phyloP scores from a whole-genome alignment of 225 moss, liverwort and hornwort genomes.

The Neckera pumila region DNA sequence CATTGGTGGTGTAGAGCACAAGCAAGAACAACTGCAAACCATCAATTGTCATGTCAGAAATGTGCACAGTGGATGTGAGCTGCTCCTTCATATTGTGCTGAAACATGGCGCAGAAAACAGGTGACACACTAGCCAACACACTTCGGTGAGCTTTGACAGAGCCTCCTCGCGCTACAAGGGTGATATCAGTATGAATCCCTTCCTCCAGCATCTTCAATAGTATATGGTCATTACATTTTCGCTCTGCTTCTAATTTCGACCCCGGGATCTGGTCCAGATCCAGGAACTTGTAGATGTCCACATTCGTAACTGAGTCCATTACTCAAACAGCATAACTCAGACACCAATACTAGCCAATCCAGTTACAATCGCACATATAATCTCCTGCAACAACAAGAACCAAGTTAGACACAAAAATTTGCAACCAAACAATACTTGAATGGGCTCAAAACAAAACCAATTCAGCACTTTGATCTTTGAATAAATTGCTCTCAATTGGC shows the following conservation, averaged over 20 bases:
- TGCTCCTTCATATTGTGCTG: neutral
- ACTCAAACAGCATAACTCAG: neutral
- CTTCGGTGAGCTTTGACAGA: neutral
- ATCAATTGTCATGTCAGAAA: neutral
- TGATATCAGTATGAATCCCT: neutral
- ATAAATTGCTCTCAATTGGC: neutral
- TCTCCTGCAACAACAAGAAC: neutral
- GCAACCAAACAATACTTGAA: neutral
- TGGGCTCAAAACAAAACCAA: neutral
- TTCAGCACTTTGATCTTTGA: neutral
- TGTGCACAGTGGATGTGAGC: neutral
- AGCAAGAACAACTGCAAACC: neutral
- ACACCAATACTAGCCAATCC: neutral
- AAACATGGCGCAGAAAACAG: neutral
- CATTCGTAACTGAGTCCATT: neutral
- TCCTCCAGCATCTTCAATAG: neutral
- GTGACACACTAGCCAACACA: neutral
- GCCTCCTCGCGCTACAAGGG: neutral
- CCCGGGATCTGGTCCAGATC: neutral
- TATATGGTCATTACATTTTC: neutral
- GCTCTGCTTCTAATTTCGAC: neutral
- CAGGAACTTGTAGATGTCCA: neutral
- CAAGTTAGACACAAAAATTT: neutral
- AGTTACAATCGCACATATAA: neutral
- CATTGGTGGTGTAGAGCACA: neutral